These are phyloP conservation scores for Rhizopogon vulgaris DNA, from an alignment of 768 basidiomycete species.

Conservation along the genomic window DNA sequence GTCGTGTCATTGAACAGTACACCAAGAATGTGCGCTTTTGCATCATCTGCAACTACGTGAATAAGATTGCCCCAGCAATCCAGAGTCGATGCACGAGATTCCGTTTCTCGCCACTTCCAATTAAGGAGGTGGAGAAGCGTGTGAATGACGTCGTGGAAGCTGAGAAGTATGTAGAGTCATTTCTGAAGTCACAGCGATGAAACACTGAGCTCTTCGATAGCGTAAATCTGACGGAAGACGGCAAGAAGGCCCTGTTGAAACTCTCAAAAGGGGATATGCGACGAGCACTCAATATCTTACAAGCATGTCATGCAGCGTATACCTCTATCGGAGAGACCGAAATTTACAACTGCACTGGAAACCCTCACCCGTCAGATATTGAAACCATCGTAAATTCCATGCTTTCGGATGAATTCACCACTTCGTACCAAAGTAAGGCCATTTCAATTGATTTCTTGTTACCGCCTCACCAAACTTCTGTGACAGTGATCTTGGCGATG, in stretches of 20 bases:
- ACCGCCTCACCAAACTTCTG: neutral
- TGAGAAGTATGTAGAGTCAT: slow-evolving; percentile 58
- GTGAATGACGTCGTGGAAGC: slow-evolving; percentile 71
- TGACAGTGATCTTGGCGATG: slow-evolving; percentile 73
- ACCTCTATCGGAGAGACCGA: slow-evolving; percentile 83
- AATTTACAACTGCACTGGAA: slow-evolving; percentile 95
- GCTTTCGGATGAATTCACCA: slow-evolving; percentile 94
- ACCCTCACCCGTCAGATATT: slow-evolving; percentile 92
- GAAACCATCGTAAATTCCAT: slow-evolving; percentile 91
- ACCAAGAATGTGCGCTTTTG: slow-evolving; percentile 99
- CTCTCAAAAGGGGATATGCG: slow-evolving; percentile 98
- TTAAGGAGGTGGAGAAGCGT: slow-evolving; percentile 78
- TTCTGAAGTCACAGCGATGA: neutral
- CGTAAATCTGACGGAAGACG: slow-evolving; percentile 81
- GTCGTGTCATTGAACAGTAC: slow-evolving; percentile 97
- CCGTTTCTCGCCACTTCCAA: slow-evolving; percentile 90
- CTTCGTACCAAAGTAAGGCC: slow-evolving; percentile 70
- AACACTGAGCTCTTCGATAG: slow-evolving; percentile 33
- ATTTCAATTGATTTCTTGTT: neutral
- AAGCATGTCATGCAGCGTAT: slow-evolving; percentile 98
- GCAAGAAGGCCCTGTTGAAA: slow-evolving; percentile 83
- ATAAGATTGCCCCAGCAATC: slow-evolving; percentile 97
- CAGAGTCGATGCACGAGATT: slow-evolving; percentile 98
- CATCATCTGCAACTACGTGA: slow-evolving; percentile 99
- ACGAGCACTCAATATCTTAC: slow-evolving; percentile 89